phyloP scores from a whole-genome alignment of 345 rosid genomes.

The Gynandropsis gynandra region DNA sequence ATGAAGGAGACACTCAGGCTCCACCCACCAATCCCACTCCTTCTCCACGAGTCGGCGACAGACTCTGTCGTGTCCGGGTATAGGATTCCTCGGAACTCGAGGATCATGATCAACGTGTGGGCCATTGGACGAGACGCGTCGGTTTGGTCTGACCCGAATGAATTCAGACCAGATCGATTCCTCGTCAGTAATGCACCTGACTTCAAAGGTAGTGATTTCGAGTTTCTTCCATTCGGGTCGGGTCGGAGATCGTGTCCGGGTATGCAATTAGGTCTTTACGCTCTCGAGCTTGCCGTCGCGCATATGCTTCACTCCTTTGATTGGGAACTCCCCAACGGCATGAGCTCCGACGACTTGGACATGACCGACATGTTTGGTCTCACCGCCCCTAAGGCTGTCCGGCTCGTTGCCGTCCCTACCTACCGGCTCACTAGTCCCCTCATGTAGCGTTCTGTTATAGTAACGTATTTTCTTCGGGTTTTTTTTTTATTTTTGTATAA shows the following conservation, averaged over 20 bases:
- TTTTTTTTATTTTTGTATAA: too few relatives aligned
- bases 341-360: slow-evolving; percentile 49
- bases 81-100: slow-evolving; percentile 42
- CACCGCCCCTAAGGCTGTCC: slow-evolving; percentile 61
- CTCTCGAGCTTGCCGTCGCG: slow-evolving; percentile 54
- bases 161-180: slow-evolving; percentile 52
- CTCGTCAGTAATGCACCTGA: slow-evolving; percentile 40
- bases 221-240: slow-evolving; percentile 70
- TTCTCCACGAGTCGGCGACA: slow-evolving; percentile 56
- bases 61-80: slow-evolving; percentile 51
- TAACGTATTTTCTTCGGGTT: too few relatives aligned
- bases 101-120: slow-evolving; percentile 59
- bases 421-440: slow-evolving; percentile 40
- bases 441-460: too few relatives aligned
- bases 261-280: slow-evolving; percentile 69
- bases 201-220: slow-evolving; percentile 51
- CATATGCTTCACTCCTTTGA: slow-evolving; percentile 63
- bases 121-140: slow-evolving; percentile 52
- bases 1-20: slow-evolving; percentile 64
- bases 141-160: slow-evolving; percentile 54
- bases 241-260: slow-evolving; percentile 84
- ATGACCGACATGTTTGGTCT: slow-evolving; percentile 70
- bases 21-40: slow-evolving; percentile 81
- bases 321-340: slow-evolving; percentile 64
- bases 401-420: slow-evolving; percentile 52